Evolutionary conservation across 208 protist genomes (phyloP).

Genomic region (Trypanosoma melophagium): DNA sequence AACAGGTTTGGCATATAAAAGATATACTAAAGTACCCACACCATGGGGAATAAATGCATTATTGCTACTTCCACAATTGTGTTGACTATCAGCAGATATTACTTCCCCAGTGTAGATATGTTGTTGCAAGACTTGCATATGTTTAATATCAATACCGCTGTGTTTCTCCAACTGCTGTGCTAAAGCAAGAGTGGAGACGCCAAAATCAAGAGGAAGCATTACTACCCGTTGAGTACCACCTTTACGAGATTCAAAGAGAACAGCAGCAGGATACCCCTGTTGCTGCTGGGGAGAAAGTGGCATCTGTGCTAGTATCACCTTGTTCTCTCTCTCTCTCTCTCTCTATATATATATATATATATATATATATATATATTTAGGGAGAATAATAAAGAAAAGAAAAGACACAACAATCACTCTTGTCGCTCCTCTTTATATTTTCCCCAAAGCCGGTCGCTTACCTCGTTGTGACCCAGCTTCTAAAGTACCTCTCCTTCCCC

Average conservation of each 20-base stretch:
- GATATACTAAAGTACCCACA: slow-evolving; percentile 19
- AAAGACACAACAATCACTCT: too few species aligned
- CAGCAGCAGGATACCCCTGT: slow-evolving; percentile 5
- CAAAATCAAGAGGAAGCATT: slow-evolving; percentile 25
- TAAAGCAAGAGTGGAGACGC: neutral
- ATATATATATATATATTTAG: too few species aligned
- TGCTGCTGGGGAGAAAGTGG: neutral
- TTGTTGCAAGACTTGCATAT: slow-evolving; percentile 2
- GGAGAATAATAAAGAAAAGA: too few species aligned
- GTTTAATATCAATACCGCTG: slow-evolving; percentile 18
- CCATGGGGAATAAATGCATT: slow-evolving; percentile 29
- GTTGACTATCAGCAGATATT: slow-evolving; percentile 8
- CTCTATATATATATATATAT: too few species aligned
- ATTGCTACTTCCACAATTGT: slow-evolving; percentile 11
- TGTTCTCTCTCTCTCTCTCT: neutral
- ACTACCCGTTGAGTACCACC: slow-evolving; percentile 17
- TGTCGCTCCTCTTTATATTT: too few species aligned
- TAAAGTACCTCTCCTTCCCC: neutral
- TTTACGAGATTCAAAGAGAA: slow-evolving; percentile 14
- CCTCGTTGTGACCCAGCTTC: too few species aligned
- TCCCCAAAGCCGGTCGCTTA: too few species aligned
- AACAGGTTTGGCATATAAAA: slow-evolving; percentile 24
- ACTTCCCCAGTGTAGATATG: slow-evolving; percentile 34
- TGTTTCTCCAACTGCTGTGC: slow-evolving; percentile 18
- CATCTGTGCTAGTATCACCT: neutral